A percentile compares a stretch with the other conserved stretches of the same genome.
These are phyloP conservation scores for Austroboletus sp. DNA, from an alignment of 1,284 basidiomycete species.

Conservation along the genomic window DNA sequence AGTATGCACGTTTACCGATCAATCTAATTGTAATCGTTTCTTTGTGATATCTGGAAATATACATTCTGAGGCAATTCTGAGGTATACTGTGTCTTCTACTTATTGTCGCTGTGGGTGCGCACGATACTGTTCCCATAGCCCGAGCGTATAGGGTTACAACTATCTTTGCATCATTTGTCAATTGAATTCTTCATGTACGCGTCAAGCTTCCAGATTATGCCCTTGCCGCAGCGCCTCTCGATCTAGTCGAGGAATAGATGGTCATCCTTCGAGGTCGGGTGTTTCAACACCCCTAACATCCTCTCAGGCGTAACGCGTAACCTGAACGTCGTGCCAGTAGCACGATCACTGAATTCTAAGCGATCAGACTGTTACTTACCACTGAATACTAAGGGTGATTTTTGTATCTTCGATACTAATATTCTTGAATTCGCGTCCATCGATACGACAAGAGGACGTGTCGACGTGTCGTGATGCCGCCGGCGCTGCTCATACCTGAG, in stretches of 20 bases:
- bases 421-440: no score
- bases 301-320: no score
- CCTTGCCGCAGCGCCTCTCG: constrained; percentile 48
- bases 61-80: background rate
- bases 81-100: constrained; percentile 4
- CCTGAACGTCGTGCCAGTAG: no score
- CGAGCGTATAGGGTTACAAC: constrained; percentile 49
- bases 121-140: constrained; percentile 55
- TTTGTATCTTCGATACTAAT: no score
- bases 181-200: constrained; percentile 40
- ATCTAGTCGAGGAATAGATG: constrained; percentile 59
- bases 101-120: constrained; percentile 29
- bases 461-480: no score
- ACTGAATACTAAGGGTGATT: no score
- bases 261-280: no score
- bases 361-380: no score
- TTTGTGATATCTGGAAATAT: constrained; percentile 14
- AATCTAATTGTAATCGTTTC: constrained; percentile 18
- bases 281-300: no score
- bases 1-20: constrained; percentile 21
- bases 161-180: constrained; percentile 42
- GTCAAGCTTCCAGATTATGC: constrained; percentile 53
- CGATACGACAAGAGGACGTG: no score
- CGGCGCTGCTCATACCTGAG: no score
- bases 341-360: no score